Base-by-base conservation (phyloP, 768 basidiomycete species). In the Boletellus sp. region DNA sequence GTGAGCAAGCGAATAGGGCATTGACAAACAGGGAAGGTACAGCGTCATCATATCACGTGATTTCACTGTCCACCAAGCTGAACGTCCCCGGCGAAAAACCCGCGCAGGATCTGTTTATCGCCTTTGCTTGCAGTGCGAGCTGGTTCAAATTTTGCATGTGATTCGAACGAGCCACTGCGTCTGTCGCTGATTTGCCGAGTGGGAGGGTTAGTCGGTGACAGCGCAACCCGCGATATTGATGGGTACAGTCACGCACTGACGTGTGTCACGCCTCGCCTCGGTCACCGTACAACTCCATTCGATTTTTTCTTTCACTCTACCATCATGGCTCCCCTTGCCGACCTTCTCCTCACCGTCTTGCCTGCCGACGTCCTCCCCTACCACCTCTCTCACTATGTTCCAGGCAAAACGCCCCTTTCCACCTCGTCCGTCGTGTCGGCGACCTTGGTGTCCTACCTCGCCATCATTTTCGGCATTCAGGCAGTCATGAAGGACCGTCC, bases 401-500 rank as follows among this genome's bases (percentile, higher is more conserved):
- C 66, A 7, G 84, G 83, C 16, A 67, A 68, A 50, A 80, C 81
- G 0, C 86, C 85, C 16, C 51, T 87, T 34, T 81, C 79, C 36
- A 86, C 83, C 3, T 59, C 70, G 40, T 77, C 81, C 51, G 77
- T 78, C 56, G 95, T 98, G 47, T 65, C 80, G 28, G 71, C 78
- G 26, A 72, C 87, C 13, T 79, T 99, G 54, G 78, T 70, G 26
- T 78, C 79, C 49, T 99, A 99, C 77, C 83, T 99, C 58, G 84
- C 80, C 70, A 73, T 86, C 74, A 85, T 99, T 64, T 98, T 97
- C 64, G 81, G 87, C 55, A 79, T 87, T 32, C 84, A 84, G 65
- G 83, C 81, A 57, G 66, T 89, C 61, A 96, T 97, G 94, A 88
- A 79, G 77, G 80, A 79, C 66, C 76, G 78, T 42, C 73, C 79